These are phyloP conservation scores for Chrysoporthe cubensis DNA, from an alignment of 2,329 filamentous ascomycete genomes.

Conservation along the genomic window DNA sequence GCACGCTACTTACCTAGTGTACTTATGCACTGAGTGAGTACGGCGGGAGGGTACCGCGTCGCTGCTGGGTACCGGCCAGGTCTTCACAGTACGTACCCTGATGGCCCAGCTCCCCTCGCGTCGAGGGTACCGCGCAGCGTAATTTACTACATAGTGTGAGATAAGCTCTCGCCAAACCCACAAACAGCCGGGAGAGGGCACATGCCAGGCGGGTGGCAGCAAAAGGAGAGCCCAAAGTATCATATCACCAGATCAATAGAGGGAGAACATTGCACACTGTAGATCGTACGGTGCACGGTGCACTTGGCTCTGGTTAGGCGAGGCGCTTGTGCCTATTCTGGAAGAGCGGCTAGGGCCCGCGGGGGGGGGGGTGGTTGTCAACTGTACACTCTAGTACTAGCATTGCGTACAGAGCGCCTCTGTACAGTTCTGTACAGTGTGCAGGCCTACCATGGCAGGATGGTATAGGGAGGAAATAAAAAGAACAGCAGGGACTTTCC, in stretches of 20 bases:
- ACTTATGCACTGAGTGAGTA: no score
- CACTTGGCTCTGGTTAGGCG: slow-evolving; percentile 8
- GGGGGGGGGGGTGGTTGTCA: background rate
- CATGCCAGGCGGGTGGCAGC: background rate
- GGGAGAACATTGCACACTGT: background rate
- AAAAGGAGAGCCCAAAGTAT: slow-evolving; percentile 1
- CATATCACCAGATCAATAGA: background rate
- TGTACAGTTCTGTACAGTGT: slow-evolving; percentile 10
- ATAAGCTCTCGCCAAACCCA: no score
- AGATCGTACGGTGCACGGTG: background rate
- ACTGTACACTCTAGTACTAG: background rate
- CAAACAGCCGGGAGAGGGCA: background rate
- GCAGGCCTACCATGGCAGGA: background rate
- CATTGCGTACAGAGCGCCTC: background rate
- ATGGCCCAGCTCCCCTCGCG: no score
- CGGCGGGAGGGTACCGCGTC: no score
- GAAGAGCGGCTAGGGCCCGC: slow-evolving; percentile 4
- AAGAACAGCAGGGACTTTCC: background rate
- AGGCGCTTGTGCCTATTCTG: slow-evolving; percentile 3
- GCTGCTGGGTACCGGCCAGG: no score
- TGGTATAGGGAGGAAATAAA: background rate
- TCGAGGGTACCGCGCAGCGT: no score
- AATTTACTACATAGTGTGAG: no score
- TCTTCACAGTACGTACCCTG: no score
- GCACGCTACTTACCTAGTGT: background rate